A percentile compares a stretch with the other conserved stretches of the same genome.
phyloP scores from a whole-genome alignment of 345 rosid genomes.

The Citrus unshiu region DNA sequence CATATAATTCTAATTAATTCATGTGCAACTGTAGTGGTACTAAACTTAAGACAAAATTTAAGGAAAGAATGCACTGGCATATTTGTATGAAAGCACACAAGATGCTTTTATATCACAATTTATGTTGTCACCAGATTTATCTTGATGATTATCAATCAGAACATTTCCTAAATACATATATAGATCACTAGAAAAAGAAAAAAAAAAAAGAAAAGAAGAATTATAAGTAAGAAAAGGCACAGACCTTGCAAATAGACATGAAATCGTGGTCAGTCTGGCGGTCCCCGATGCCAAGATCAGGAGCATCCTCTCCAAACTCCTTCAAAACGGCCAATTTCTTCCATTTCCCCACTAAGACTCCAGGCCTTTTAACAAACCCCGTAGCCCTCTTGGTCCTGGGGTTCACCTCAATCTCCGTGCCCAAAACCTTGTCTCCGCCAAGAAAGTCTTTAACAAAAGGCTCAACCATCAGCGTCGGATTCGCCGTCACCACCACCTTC shows the following conservation, averaged over 20 bases:
- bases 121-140: too few relatives aligned
- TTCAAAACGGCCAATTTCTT: constrained; percentile 69
- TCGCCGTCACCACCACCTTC: constrained; percentile 95
- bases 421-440: constrained; percentile 83
- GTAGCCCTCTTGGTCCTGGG: constrained; percentile 74
- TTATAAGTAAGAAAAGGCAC: neutral
- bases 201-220: too few relatives aligned
- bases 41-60: too few relatives aligned
- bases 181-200: too few relatives aligned
- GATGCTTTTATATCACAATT: too few relatives aligned
- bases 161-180: too few relatives aligned
- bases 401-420: constrained; percentile 92
- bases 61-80: too few relatives aligned
- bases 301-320: constrained; percentile 66
- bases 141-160: too few relatives aligned
- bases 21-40: neutral
- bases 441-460: constrained; percentile 86
- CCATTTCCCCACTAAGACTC: constrained; percentile 66
- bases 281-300: constrained; percentile 85
- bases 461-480: constrained; percentile 88
- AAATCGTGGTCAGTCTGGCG: constrained; percentile 80
- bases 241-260: constrained; percentile 94
- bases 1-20: neutral
- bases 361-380: constrained; percentile 85
- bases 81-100: too few relatives aligned